phyloP scores from a whole-genome alignment of 1,284 basidiomycete species.

The Pyrrhoderma noxium region DNA sequence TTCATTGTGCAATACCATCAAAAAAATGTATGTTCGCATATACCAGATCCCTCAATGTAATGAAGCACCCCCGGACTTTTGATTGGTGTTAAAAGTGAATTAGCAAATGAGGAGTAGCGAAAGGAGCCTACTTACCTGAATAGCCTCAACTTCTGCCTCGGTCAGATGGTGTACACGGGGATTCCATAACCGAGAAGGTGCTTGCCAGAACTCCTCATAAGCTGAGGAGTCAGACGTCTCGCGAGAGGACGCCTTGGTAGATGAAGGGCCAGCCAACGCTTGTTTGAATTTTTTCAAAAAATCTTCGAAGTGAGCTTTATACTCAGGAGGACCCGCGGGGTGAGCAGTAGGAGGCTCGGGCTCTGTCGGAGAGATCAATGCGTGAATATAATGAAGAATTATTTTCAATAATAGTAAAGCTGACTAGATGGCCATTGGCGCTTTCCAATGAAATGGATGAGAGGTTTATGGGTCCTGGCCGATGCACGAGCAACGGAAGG shows the following conservation, averaged over 20 bases:
- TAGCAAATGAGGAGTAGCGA: neutral
- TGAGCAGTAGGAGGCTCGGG: constrained; percentile 60
- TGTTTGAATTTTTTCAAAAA: constrained; percentile 48
- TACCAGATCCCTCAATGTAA: constrained; percentile 28
- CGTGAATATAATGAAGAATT: constrained; percentile 4
- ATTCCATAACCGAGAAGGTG: constrained; percentile 64
- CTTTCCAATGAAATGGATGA: constrained; percentile 77
- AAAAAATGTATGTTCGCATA: neutral
- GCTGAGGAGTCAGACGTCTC: constrained; percentile 30
- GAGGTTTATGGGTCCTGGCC: constrained; percentile 47
- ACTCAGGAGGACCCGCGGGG: constrained; percentile 67
- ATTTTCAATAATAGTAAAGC: constrained; percentile 21
- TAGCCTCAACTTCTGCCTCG: constrained; percentile 70
- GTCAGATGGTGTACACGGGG: constrained; percentile 47
- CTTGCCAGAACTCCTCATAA: constrained; percentile 73
- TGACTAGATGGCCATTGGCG: constrained; percentile 53
- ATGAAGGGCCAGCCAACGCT: constrained; percentile 23
- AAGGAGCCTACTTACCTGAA: constrained; percentile 50
- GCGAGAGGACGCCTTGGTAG: constrained; percentile 11
- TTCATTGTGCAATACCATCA: too few species aligned
- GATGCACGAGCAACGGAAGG: constrained; percentile 38
- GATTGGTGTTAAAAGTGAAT: neutral
- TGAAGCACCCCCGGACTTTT: constrained; percentile 69
- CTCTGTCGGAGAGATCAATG: constrained; percentile 32
- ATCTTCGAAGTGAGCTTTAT: constrained; percentile 56